Conservation (phyloP, 176 grass and related monocot genomes). For the Rhynchospora breviuscula region DNA sequence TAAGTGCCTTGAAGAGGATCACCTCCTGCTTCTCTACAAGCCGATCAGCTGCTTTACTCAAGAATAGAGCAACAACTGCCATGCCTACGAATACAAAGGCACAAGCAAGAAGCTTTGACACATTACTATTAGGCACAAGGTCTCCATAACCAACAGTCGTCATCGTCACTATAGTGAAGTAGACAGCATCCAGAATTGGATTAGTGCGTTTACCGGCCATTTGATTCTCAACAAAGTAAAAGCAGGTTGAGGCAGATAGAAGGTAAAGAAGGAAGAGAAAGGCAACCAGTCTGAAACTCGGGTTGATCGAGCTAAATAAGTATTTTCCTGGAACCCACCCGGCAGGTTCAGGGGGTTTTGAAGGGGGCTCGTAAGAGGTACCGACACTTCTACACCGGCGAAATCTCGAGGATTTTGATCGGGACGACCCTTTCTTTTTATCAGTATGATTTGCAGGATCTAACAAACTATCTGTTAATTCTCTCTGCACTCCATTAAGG, state of each 20-base stretch:
- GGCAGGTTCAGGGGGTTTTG: slow-evolving; percentile 17
- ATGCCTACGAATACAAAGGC: slow-evolving; percentile 77
- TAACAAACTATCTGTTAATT: slow-evolving; percentile 9
- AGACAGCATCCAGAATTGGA: slow-evolving; percentile 69
- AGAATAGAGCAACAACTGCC: slow-evolving; percentile 53
- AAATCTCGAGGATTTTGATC: slow-evolving; percentile 37
- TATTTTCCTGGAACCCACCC: slow-evolving; percentile 34
- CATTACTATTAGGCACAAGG: slow-evolving; percentile 53
- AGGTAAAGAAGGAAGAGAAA: slow-evolving; percentile 64
- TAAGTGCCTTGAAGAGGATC: slow-evolving; percentile 68
- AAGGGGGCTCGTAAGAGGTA: slow-evolving; percentile 29
- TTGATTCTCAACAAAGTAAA: slow-evolving; percentile 67
- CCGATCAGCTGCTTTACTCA: slow-evolving; percentile 70
- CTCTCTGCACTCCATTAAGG: background rate
- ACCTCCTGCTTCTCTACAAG: slow-evolving; percentile 92
- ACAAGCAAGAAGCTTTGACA: slow-evolving; percentile 62
- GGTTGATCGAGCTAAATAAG: slow-evolving; percentile 37
- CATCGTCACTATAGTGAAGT: slow-evolving; percentile 85
- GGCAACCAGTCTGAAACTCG: slow-evolving; percentile 45
- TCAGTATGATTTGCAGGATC: background rate
- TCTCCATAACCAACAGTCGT: slow-evolving; percentile 90
- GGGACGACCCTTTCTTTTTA: background rate
- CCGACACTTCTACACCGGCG: slow-evolving; percentile 33
- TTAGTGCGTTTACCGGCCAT: slow-evolving; percentile 54
- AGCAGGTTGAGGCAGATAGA: slow-evolving; percentile 36